Evolutionary conservation across 345 rosid species (phyloP), one percentile per base, ranked within the genome.

Genomic region (Nasturtium officinale): DNA sequence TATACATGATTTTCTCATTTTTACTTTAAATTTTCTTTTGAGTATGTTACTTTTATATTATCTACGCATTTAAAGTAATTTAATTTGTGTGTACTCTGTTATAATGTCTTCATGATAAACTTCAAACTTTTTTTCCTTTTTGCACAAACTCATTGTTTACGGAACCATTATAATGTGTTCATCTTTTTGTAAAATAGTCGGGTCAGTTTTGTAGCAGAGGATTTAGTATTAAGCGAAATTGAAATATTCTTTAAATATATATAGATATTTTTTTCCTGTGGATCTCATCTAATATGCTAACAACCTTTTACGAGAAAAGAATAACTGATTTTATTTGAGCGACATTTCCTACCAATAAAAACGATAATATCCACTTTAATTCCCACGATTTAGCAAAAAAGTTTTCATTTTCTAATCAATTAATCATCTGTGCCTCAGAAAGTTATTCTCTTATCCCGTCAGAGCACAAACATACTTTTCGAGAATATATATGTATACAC

Each of bases 211-310:
- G 10, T 6, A 20, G 45, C 65, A 37, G 11, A 37, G 30, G 7
- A 21, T 38, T 21, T 60, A 59, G 48, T 33, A 33, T 48, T 50
- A 8, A 17, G 9, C n/a, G 3, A 17, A 51, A 52, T 10, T 28
- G 13, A 61, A 52, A 29, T 62, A 38, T 72, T 28, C 38, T 64
- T 71, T 15, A 30, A 3, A 42, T 20, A 43, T 20, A 37, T 54
- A 28, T 53, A 56, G 64, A 65, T 73, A 64, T 54, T 30, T 63
- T 10, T 18, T 65, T 54, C 15, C 2, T 55, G 65, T 73, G 77
- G 59, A 65, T 55, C 71, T 21, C 65, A 56, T 12, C 65, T 46
- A 45, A 73, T 73, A 65, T 65, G 65, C 65, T 73, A 18, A 61
- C 29, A 54, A 53, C 20, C 10, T 64, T 54, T 33, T 10, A 38